Percentiles rank a stretch among this genome's conserved stretches.
Conservation (phyloP, 1,284 basidiomycete species). For the Ustilago vetiveriae region DNA sequence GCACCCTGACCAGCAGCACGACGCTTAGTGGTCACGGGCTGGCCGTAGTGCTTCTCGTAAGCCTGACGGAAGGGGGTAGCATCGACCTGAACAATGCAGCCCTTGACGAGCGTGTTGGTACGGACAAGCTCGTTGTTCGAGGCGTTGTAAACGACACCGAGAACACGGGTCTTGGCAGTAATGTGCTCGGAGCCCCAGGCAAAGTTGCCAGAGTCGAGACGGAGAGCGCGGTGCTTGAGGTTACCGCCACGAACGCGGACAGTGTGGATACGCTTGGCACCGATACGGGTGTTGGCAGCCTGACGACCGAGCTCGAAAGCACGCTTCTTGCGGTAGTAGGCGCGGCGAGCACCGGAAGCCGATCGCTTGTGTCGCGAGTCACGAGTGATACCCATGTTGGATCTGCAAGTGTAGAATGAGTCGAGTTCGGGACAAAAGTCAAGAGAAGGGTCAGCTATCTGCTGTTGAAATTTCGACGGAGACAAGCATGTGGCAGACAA, state of each 20-base stretch:
- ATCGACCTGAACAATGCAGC: conserved; percentile 66
- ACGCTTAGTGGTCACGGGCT: conserved; percentile 65
- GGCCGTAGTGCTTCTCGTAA: conserved; percentile 68
- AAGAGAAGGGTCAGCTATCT: background rate
- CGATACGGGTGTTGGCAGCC: conserved; percentile 67
- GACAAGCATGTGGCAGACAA: too few relatives aligned
- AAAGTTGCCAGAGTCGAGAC: conserved; percentile 67
- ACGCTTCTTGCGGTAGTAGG: conserved; percentile 67
- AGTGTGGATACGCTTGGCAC: conserved; percentile 66
- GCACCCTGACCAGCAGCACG: conserved; percentile 59
- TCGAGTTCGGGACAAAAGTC: background rate
- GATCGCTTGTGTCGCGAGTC: conserved; percentile 67
- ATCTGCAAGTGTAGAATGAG: conserved; percentile 16
- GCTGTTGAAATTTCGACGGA: background rate
- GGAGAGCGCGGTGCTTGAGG: conserved; percentile 66
- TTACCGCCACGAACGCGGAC: conserved; percentile 66
- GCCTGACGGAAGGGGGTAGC: conserved; percentile 67
- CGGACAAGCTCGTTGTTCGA: conserved; percentile 68
- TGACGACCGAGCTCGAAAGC: conserved; percentile 67
- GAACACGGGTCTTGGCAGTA: conserved; percentile 66
- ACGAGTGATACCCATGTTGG: conserved; percentile 67
- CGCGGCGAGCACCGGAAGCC: conserved; percentile 64
- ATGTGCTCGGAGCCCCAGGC: conserved; percentile 67
- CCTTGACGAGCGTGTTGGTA: conserved; percentile 67
- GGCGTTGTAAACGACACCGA: conserved; percentile 67